These are phyloP conservation scores for Pseudogymnoascus sp. DNA, from an alignment of 2,329 filamentous ascomycete genomes.

Conservation along the genomic window DNA sequence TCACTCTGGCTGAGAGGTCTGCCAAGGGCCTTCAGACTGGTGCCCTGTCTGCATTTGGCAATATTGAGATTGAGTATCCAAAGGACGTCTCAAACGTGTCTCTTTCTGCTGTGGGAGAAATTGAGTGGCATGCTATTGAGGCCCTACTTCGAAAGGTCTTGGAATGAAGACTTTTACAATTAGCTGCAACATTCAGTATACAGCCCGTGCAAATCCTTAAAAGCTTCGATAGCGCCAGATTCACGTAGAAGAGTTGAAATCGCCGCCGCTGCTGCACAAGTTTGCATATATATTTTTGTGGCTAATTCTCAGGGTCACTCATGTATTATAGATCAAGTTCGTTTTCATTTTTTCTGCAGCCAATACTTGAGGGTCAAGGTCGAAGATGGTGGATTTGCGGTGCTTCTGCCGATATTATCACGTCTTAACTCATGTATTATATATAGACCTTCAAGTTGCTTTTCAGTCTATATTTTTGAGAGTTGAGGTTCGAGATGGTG, in stretches of 20 bases:
- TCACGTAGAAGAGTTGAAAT: background rate
- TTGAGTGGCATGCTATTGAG: conserved; percentile 44
- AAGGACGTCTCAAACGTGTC: conserved; percentile 34
- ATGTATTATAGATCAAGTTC: background rate
- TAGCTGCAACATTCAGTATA: background rate
- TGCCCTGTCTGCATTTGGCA: conserved; percentile 37
- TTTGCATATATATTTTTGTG: background rate
- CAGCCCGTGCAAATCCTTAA: background rate
- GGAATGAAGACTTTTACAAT: background rate
- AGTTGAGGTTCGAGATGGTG: background rate
- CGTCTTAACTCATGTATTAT: background rate
- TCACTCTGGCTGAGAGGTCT: conserved; percentile 36
- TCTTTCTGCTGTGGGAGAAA: conserved; percentile 36
- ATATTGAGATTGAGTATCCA: conserved; percentile 40
- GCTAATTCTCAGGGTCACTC: background rate
- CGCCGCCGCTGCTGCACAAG: background rate
- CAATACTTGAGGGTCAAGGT: background rate
- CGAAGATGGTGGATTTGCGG: background rate
- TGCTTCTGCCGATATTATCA: background rate
- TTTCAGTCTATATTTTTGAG: background rate
- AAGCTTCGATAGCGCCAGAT: background rate
- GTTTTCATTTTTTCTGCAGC: background rate
- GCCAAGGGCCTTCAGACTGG: conserved; percentile 14
- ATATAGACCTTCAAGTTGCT: background rate
- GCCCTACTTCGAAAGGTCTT: conserved; percentile 32